Conservation (phyloP, 1,284 basidiomycete genomes). For the Heliocybe sulcata region DNA sequence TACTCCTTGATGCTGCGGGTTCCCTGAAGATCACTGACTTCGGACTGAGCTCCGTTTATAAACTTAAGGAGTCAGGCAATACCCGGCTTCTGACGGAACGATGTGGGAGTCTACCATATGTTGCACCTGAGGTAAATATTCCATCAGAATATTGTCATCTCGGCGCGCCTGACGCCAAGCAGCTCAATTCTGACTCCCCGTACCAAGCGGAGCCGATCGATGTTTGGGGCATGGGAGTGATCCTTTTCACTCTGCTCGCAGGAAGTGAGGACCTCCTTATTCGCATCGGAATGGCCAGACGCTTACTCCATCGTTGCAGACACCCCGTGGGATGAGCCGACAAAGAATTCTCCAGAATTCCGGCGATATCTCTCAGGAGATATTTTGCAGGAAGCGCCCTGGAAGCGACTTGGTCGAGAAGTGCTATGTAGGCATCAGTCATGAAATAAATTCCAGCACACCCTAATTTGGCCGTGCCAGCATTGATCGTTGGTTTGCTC, state of each 20-base stretch:
- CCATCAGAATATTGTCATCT: background rate
- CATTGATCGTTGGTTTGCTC: constrained; percentile 68
- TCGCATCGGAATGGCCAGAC: background rate
- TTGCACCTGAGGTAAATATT: constrained; percentile 82
- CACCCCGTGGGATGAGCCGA: constrained; percentile 98
- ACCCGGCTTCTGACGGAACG: constrained; percentile 66
- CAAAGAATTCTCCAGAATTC: constrained; percentile 74
- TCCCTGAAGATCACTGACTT: constrained; percentile 93
- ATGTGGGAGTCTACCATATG: constrained; percentile 94
- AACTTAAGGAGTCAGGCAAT: constrained; percentile 80
- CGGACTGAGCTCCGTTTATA: constrained; percentile 89
- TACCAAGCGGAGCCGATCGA: constrained; percentile 93
- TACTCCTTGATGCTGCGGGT: constrained; percentile 76
- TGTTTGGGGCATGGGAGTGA: constrained; percentile 95
- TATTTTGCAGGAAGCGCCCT: constrained; percentile 75
- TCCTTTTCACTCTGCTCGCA: constrained; percentile 86
- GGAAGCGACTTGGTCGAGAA: constrained; percentile 63
- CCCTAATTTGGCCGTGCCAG: constrained; percentile 28
- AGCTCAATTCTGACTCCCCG: constrained; percentile 46
- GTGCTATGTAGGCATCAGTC: constrained; percentile 45
- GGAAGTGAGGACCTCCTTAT: constrained; percentile 63
- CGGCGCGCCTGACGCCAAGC: constrained; percentile 4
- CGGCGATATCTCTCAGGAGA: constrained; percentile 68
- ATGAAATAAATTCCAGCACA: background rate
- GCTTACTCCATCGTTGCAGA: constrained; percentile 30